Conservation (phyloP, 768 basidiomycete genomes). For the Paxillus rubicundulus region DNA sequence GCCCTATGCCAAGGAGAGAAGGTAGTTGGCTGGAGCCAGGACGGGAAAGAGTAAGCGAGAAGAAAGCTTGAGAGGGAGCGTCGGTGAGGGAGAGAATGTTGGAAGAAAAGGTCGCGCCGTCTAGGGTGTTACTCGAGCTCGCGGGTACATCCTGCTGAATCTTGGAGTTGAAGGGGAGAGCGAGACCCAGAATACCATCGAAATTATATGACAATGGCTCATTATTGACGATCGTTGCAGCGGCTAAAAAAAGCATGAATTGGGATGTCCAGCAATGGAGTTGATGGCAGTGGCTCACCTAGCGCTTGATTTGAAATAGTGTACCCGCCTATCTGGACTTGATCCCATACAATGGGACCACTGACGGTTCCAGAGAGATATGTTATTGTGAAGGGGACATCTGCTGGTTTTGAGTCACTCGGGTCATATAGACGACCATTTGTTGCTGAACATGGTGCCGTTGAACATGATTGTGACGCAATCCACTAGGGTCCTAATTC, state of each 20-base stretch:
- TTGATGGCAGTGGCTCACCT: slow-evolving; percentile 39
- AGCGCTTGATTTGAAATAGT: slow-evolving; percentile 63
- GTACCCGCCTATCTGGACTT: slow-evolving; percentile 62
- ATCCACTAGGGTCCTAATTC: slow-evolving; percentile 55
- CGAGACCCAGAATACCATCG: slow-evolving; percentile 71
- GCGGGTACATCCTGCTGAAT: slow-evolving; percentile 55
- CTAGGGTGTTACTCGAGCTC: slow-evolving; percentile 45
- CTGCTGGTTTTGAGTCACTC: slow-evolving; percentile 42
- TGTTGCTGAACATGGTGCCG: slow-evolving; percentile 47
- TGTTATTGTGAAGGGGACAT: slow-evolving; percentile 43
- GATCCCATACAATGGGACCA: slow-evolving; percentile 73
- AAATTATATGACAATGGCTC: slow-evolving; percentile 61
- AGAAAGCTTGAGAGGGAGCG: slow-evolving; percentile 60
- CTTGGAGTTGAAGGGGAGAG: slow-evolving; percentile 68
- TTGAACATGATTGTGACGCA: slow-evolving; percentile 61
- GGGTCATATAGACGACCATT: slow-evolving; percentile 57
- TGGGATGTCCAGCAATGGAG: neutral
- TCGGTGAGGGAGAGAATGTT: slow-evolving; percentile 64
- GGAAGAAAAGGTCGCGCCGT: slow-evolving; percentile 66
- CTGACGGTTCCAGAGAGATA: slow-evolving; percentile 59
- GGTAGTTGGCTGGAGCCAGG: slow-evolving; percentile 60
- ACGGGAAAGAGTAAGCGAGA: slow-evolving; percentile 65
- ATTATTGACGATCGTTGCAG: slow-evolving; percentile 48
- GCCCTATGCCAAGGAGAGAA: slow-evolving; percentile 65
- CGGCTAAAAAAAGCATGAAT: slow-evolving; percentile 40